phyloP scores from a whole-genome alignment of 768 basidiomycete species.

The Collybia mongolica region DNA sequence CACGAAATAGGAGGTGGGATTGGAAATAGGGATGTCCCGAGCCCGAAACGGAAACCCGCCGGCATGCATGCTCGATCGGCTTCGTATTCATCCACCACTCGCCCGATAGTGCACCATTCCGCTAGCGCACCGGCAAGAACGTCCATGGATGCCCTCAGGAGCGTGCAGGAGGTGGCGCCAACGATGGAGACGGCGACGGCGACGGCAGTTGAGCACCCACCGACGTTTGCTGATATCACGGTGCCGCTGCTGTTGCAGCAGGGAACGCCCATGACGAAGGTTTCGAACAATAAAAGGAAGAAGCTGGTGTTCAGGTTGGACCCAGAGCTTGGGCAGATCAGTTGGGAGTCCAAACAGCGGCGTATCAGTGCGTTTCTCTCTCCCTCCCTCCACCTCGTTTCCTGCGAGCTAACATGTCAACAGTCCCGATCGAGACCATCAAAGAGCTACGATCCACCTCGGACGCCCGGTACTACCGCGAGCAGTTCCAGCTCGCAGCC shows the following conservation, averaged over 20 bases:
- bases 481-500: slow-evolving; percentile 62
- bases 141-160: too few relatives aligned
- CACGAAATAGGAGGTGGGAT: too few relatives aligned
- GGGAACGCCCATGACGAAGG: slow-evolving; percentile 77
- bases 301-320: slow-evolving; percentile 67
- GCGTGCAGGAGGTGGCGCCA: neutral
- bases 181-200: neutral
- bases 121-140: too few relatives aligned
- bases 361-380: slow-evolving; percentile 48
- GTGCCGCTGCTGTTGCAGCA: slow-evolving; percentile 1
- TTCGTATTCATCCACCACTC: too few relatives aligned
- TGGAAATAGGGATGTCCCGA: too few relatives aligned
- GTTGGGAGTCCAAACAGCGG: slow-evolving; percentile 66
- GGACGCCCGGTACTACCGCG: slow-evolving; percentile 69
- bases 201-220: neutral
- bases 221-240: neutral
- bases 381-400: slow-evolving; percentile 5
- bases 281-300: slow-evolving; percentile 73
- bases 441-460: slow-evolving; percentile 80
- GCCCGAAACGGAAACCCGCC: too few relatives aligned
- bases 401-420: neutral
- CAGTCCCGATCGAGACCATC: slow-evolving; percentile 85
- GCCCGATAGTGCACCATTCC: too few relatives aligned
- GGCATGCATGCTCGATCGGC: too few relatives aligned
- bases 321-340: slow-evolving; percentile 72